Evolutionary conservation across 2,329 filamentous ascomycete species (phyloP).

Genomic region (Biscogniauxia sp.): DNA sequence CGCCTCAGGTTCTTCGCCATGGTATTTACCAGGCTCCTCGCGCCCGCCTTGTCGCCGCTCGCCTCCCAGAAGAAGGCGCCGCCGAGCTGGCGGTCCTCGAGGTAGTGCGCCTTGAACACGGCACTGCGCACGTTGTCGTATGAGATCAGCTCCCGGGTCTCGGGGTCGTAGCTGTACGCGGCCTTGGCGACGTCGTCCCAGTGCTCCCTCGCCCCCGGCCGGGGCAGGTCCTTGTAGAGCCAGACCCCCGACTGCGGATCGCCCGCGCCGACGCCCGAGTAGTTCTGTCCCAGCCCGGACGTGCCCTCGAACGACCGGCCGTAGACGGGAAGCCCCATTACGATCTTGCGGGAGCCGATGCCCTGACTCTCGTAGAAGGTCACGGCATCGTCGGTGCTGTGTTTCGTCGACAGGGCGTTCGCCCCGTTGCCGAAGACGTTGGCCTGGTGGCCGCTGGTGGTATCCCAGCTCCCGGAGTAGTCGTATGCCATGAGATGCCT

Average conservation of each 20-base stretch:
- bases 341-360: constrained; percentile 62
- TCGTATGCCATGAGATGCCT: constrained; percentile 65
- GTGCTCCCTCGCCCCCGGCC: constrained; percentile 52
- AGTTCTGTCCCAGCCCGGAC: constrained; percentile 62
- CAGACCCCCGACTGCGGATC: constrained; percentile 51
- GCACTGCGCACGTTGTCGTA: constrained; percentile 65
- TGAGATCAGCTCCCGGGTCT: constrained; percentile 60
- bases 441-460: constrained; percentile 62
- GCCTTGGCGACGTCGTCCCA: constrained; percentile 59
- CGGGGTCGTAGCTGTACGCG: constrained; percentile 68
- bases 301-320: constrained; percentile 73
- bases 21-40: constrained; percentile 57
- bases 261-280: constrained; percentile 61
- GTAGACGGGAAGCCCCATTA: constrained; percentile 76
- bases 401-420: constrained; percentile 61
- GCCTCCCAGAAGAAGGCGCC: constrained; percentile 87
- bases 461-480: constrained; percentile 67
- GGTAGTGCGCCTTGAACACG: constrained; percentile 60
- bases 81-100: constrained; percentile 60
- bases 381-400: constrained; percentile 66
- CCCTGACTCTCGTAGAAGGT: constrained; percentile 59
- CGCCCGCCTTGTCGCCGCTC: constrained; percentile 58
- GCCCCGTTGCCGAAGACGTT: constrained; percentile 59
- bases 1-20: constrained; percentile 45
- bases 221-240: constrained; percentile 70